Base-by-base conservation (phyloP, 352 stramenopile species). In the Pythium chondricola region DNA sequence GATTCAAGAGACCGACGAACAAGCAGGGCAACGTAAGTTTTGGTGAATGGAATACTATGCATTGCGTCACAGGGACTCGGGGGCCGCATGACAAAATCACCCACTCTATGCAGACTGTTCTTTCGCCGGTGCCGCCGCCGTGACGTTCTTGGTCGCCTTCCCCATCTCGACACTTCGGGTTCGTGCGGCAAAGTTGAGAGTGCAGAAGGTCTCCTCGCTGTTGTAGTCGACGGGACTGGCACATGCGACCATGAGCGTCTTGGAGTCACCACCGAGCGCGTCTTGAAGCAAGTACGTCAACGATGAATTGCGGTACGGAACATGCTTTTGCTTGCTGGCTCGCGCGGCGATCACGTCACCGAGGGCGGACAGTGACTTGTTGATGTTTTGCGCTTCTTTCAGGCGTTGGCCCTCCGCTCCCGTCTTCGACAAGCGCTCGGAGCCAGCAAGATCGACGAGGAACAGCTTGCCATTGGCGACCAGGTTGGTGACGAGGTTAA, bases 301-400 rank as follows among this genome's bases (percentile, higher is more conserved):
- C 24, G 89, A 97, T 22, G 85, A 97, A 65, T 98, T 97, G 56
- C 93, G 74, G 59, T 97, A 98, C 25, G 93, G 93, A 8, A 98
- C 78, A 67, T 98, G 95, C 57, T 91, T 92, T 20, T 81, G 68
- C 40, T 91, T 92, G 59, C 77, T 92, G 16, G 79, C 81, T 10
- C 77, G 79, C 21, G 83, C 83, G 18, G 83, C 76, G 60, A 99
- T 99, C 20, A 99, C 96, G 67, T 99, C 96, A 13, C 96, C 96
- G 13, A 99, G 76, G 20, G 96, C 95, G 4, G 89, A 97, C 21
- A 99, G 73, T 39, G 81, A 91, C 54, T 95, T 95, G 72, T 97
- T 97, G 67, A 97, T 97, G 57, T 94, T 95, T 43, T 95, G 83
- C 33, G 89, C 88, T 47, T 97, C 89, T 48, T 96, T 95, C 5